Evolutionary conservation across 139 green algal genomes (phyloP).

Genomic region (Closterium sp.): DNA sequence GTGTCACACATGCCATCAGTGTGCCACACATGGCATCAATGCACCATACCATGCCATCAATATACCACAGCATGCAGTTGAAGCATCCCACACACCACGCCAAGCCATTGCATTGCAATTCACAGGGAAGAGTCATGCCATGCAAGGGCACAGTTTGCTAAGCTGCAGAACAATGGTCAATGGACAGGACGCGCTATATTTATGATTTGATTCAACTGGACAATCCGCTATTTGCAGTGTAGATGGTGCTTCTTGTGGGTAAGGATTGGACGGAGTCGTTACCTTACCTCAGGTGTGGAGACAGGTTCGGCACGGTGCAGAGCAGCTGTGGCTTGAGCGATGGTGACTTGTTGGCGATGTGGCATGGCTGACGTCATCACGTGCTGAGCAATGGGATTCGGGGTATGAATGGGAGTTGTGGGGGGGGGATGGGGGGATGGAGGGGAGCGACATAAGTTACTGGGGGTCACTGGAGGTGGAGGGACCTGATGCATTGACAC

Average conservation of each 20-base stretch:
- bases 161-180: too few species aligned
- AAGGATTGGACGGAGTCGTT: neutral
- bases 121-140: too few species aligned
- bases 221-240: neutral
- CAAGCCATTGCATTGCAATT: too few species aligned
- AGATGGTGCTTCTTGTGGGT: neutral
- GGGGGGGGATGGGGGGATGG: neutral
- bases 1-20: too few species aligned
- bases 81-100: too few species aligned
- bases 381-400: neutral
- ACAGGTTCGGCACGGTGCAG: neutral
- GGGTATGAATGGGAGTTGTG: neutral
- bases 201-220: too few species aligned
- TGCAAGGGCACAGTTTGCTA: too few species aligned
- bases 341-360: neutral
- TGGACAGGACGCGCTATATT: too few species aligned
- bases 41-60: neutral
- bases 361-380: neutral
- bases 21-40: too few species aligned
- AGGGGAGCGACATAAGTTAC: neutral
- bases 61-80: neutral
- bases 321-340: neutral
- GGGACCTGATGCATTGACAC: too few species aligned
- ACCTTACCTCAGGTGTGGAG: neutral
- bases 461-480: too few species aligned